phyloP scores from a whole-genome alignment of 345 rosid species.

The Noccaea caerulescens region DNA sequence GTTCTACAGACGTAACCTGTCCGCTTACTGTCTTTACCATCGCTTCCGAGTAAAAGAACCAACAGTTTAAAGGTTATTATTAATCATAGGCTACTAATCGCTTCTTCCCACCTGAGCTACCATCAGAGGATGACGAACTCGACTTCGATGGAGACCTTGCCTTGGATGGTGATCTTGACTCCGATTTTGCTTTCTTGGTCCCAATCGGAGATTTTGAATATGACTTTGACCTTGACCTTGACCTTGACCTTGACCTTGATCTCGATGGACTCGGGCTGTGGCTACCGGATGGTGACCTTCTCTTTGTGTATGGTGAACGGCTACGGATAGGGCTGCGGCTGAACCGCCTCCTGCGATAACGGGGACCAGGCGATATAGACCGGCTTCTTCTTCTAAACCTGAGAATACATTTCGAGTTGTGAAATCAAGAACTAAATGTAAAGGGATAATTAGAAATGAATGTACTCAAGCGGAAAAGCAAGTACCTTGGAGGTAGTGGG shows the following conservation, averaged over 20 bases:
- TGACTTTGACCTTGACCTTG: slow-evolving; percentile 62
- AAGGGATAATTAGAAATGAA: not conserved
- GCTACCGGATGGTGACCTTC: slow-evolving; percentile 61
- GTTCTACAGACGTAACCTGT: slow-evolving; percentile 3
- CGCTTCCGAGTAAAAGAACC: not conserved
- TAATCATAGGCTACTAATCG: slow-evolving; percentile 78
- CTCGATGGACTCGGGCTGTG: slow-evolving; percentile 61
- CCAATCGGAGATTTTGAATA: slow-evolving; percentile 64
- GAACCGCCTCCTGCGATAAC: slow-evolving; percentile 58
- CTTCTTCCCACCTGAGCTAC: slow-evolving; percentile 57
- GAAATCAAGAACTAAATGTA: slow-evolving; percentile 8
- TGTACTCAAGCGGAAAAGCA: not conserved
- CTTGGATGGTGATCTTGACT: slow-evolving; percentile 44
- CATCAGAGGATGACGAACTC: slow-evolving; percentile 67
- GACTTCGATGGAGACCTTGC: slow-evolving; percentile 66
- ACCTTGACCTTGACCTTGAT: slow-evolving; percentile 66
- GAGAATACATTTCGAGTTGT: slow-evolving; percentile 44
- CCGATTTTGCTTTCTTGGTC: slow-evolving; percentile 55
- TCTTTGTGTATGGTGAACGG: slow-evolving; percentile 56
- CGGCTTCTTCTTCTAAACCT: slow-evolving; percentile 82
- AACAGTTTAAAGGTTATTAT: not conserved
- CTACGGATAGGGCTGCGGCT: slow-evolving; percentile 67
- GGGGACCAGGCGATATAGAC: slow-evolving; percentile 68
- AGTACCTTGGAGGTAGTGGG: slow-evolving; percentile 83
- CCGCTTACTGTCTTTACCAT: slow-evolving; percentile 10